Conservation (phyloP, 148 eudicot species). For the Persicaria maculosa region DNA sequence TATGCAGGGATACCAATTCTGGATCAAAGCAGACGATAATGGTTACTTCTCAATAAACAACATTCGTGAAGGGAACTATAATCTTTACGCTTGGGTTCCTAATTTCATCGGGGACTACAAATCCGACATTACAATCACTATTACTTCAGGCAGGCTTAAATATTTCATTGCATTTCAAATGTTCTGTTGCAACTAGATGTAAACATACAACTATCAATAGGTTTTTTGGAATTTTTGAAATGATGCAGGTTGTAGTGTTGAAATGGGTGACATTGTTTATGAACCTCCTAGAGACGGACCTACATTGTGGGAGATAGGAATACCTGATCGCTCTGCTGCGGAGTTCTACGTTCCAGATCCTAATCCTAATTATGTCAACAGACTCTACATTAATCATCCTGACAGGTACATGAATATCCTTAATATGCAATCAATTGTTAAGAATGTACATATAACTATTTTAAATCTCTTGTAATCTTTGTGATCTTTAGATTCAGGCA, state of each 20-base stretch:
- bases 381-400: constrained; percentile 42
- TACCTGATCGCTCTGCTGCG: constrained; percentile 63
- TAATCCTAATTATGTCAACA: constrained; percentile 49
- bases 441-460: not conserved
- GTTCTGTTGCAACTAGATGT: not conserved
- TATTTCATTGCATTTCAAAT: not conserved
- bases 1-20: constrained; percentile 63
- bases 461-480: not conserved
- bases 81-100: constrained; percentile 51
- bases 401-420: constrained; percentile 36
- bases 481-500: constrained; percentile 58
- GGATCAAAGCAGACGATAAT: constrained; percentile 45
- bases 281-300: constrained; percentile 72
- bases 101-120: constrained; percentile 58
- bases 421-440: not conserved
- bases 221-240: not conserved
- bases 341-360: constrained; percentile 70
- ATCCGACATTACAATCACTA: constrained; percentile 20
- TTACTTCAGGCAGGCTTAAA: constrained; percentile 38
- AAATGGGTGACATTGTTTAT: constrained; percentile 44
- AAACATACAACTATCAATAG: too few species aligned
- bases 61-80: constrained; percentile 42
- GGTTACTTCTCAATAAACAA: constrained; percentile 44
- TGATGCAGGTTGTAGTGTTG: constrained; percentile 31
- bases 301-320: constrained; percentile 69